Percentiles rank a stretch among this genome's conserved stretches.
Conservation (phyloP, 164 flowering plant genomes). For the Buxus sempervirens region DNA sequence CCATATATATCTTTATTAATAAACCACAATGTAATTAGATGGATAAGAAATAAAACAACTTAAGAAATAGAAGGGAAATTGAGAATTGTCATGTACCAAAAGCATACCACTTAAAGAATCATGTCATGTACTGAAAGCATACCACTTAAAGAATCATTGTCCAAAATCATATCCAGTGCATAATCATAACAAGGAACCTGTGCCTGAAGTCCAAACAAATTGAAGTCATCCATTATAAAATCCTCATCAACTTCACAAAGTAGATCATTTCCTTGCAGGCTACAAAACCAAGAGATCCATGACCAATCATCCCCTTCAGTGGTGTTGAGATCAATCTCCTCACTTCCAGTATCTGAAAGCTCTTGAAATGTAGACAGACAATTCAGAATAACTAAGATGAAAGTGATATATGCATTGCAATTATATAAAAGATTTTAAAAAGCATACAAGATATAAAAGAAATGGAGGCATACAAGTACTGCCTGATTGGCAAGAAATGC, state of each 20-base stretch:
- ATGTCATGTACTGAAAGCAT: slow-evolving; percentile 14
- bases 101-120: slow-evolving; percentile 60
- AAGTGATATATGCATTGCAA: background rate
- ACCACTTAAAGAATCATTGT: slow-evolving; percentile 92
- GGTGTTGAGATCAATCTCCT: slow-evolving; percentile 89
- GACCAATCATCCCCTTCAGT: slow-evolving; percentile 91
- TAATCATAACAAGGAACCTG: slow-evolving; percentile 89
- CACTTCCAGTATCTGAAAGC: slow-evolving; percentile 81
- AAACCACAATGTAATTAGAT: background rate
- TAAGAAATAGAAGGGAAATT: background rate
- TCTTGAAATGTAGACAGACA: slow-evolving; percentile 25
- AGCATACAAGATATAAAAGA: too few relatives aligned
- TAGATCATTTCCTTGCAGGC: slow-evolving; percentile 87
- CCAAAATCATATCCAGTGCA: slow-evolving; percentile 89
- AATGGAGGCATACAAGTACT: background rate
- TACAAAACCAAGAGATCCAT: slow-evolving; percentile 97
- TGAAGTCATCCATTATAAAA: slow-evolving; percentile 89
- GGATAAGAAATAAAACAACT: background rate
- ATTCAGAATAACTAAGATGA: background rate
- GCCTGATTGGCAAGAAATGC: background rate
- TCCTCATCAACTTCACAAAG: slow-evolving; percentile 97
- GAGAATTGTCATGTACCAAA: background rate
- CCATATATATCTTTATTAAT: background rate
- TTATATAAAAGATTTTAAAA: too few relatives aligned
- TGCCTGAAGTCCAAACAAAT: slow-evolving; percentile 81